These are phyloP conservation scores for Sporothrix sp. DNA, from an alignment of 2,329 filamentous ascomycete genomes.

Conservation along the genomic window DNA sequence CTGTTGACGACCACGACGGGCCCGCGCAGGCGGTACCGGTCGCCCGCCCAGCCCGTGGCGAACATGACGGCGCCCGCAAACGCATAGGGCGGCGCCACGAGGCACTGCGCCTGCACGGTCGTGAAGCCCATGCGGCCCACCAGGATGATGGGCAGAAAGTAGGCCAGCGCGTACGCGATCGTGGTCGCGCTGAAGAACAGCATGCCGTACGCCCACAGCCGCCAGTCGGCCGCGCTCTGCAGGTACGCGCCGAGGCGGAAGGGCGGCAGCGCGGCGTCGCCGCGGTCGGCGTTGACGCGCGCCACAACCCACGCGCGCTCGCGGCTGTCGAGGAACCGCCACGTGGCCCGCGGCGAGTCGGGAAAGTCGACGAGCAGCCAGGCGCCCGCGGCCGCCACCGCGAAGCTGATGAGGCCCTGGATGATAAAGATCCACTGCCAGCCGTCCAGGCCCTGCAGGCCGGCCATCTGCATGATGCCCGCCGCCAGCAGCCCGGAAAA, in stretches of 20 bases:
- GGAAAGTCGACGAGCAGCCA: constrained; percentile 56
- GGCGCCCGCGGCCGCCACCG: constrained; percentile 40
- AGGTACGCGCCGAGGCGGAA: constrained; percentile 42
- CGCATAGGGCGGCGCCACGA: constrained; percentile 59
- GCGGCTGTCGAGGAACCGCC: constrained; percentile 41
- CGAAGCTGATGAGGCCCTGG: constrained; percentile 44
- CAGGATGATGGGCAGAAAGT: constrained; percentile 71
- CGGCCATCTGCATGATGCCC: constrained; percentile 56
- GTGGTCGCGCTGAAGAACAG: constrained; percentile 59
- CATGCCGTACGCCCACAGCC: constrained; percentile 52
- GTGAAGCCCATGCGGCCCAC: constrained; percentile 52
- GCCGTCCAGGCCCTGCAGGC: constrained; percentile 36
- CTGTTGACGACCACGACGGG: constrained; percentile 55
- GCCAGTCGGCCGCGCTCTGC: constrained; percentile 38
- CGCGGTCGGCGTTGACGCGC: constrained; percentile 47
- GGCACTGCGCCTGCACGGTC: constrained; percentile 55
- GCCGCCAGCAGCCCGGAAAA: constrained; percentile 62
- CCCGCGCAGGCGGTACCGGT: constrained; percentile 56
- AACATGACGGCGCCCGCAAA: constrained; percentile 57
- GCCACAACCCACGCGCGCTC: constrained; percentile 45
- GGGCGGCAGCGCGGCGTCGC: constrained; percentile 44
- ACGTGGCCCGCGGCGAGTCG: constrained; percentile 41
- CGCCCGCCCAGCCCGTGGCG: constrained; percentile 50
- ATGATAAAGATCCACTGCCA: constrained; percentile 62
- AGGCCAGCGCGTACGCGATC: constrained; percentile 65